phyloP scores from a whole-genome alignment of 306 rosid genomes.

The Vicia faba region DNA sequence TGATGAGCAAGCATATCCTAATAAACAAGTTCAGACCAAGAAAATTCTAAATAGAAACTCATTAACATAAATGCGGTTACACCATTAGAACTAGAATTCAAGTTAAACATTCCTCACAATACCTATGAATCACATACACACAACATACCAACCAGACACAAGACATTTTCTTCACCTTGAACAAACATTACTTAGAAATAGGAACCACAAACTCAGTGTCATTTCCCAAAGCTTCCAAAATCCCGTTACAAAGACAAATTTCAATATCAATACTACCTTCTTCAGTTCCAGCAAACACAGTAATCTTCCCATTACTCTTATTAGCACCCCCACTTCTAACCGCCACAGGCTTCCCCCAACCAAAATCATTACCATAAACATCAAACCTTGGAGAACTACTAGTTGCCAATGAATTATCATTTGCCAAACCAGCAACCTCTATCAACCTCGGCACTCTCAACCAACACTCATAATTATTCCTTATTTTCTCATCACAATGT shows the following conservation, averaged over 20 bases:
- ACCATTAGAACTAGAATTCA: background rate
- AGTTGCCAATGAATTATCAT: background rate
- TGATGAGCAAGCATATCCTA: background rate
- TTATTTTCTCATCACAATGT: constrained; percentile 26
- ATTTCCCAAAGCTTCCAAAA: constrained; percentile 42
- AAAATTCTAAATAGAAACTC: background rate
- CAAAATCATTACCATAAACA: constrained; percentile 53
- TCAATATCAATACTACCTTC: constrained; percentile 52
- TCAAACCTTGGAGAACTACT: constrained; percentile 51
- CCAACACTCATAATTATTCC: constrained; percentile 35
- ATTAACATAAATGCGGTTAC: background rate
- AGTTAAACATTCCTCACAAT: too few relatives aligned
- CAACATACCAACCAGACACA: too few relatives aligned
- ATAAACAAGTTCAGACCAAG: background rate
- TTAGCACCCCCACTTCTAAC: constrained; percentile 46
- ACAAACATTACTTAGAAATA: background rate
- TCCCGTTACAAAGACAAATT: constrained; percentile 36
- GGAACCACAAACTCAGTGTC: constrained; percentile 36
- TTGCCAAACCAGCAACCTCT: accelerated
- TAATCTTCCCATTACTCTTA: constrained; percentile 39
- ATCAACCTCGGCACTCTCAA: constrained; percentile 20
- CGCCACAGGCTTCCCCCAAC: constrained; percentile 47
- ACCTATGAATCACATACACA: too few relatives aligned
- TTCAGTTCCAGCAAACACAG: constrained; percentile 42
- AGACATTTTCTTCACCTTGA: background rate